Evolutionary conservation across 2,329 filamentous ascomycete genomes (phyloP), one percentile per base, ranked within the genome.

Genomic region (Endoconidiophora laricicola): DNA sequence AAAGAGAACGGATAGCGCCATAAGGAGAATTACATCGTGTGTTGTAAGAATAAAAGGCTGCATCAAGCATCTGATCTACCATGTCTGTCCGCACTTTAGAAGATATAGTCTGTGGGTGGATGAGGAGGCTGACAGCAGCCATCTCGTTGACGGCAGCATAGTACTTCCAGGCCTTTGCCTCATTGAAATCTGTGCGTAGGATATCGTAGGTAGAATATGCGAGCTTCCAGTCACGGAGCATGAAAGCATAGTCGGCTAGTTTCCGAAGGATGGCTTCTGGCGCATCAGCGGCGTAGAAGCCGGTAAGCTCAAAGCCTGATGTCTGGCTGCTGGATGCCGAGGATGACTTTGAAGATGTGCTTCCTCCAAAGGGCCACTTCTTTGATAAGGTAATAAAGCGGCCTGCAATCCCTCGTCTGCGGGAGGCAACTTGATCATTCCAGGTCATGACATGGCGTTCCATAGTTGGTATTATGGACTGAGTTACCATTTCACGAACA

Each of bases 371-470:
- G 6, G 84, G 77, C 79, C 86, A 96, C 57, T 87, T 82, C 60
- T 91, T 88, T 0, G 88, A 94, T 51, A 98, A 71, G 7, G 83
- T 94, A 72, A 94, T 87, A 63, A 98, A 90, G n/a, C 87, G 79
- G 9, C 93, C 93, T 50, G 84, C 84, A 44, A 98, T 73, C 12
- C 93, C 93, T 59, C 86, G 80, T 52, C 93, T 75, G 52, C 86
- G 77, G 10, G 93, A 95, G 14, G 90, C 88, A 23, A 96, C 84
- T 63, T 96, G 90, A 59, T 98, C 91, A 60, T 98, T 98, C 93
- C 91, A 98, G 4, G 87, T 72, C 4, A 86, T 82, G 9, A 94
- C 77, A 56, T 84, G 81, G 50, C 90, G 82, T 65, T 98, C 91
- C 93, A 98, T 98, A 39, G 85, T 88, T 1, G 93, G 91, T 51